A percentile compares a stretch with the other conserved stretches of the same genome.
Conservation (phyloP, 805 yeast genomes). For the Metschnikowia peoriensis region DNA sequence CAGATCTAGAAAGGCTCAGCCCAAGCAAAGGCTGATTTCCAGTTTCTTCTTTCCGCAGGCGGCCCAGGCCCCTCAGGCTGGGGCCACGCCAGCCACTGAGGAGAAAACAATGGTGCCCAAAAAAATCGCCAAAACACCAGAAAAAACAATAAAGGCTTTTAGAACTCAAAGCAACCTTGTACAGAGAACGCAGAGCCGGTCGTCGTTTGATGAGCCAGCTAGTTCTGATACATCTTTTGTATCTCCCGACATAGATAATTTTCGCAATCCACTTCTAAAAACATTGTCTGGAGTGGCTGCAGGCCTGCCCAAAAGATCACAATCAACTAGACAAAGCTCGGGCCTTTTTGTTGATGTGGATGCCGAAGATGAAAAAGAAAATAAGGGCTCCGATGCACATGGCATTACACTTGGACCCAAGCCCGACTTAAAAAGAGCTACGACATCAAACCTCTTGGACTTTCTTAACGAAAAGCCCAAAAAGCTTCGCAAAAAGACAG, state of each 20-base stretch:
- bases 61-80: conserved; percentile 2
- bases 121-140: conserved; percentile 6
- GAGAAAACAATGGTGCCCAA: conserved; percentile 1
- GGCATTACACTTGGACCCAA: conserved; percentile 8
- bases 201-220: conserved; percentile 18
- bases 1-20: conserved; percentile 12
- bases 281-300: conserved; percentile 8
- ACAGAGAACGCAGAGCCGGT: conserved; percentile 11
- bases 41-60: conserved; percentile 24
- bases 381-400: conserved; percentile 3
- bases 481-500: conserved; percentile 19
- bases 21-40: conserved; percentile 27
- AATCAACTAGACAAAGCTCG: not conserved
- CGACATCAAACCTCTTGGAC: conserved; percentile 17
- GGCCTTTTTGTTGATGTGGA: conserved; percentile 12
- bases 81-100: conserved; percentile 3
- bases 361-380: conserved; percentile 14
- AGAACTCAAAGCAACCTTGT: conserved; percentile 6
- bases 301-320: conserved; percentile 16
- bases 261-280: conserved; percentile 31
- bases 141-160: conserved; percentile 1
- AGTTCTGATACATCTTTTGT: conserved; percentile 35
- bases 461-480: conserved; percentile 24
- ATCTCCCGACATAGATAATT: conserved; percentile 38
- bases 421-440: conserved; percentile 22